Conservation (phyloP, 2,329 filamentous ascomycete genomes). For the Fusarium pininemorale region DNA sequence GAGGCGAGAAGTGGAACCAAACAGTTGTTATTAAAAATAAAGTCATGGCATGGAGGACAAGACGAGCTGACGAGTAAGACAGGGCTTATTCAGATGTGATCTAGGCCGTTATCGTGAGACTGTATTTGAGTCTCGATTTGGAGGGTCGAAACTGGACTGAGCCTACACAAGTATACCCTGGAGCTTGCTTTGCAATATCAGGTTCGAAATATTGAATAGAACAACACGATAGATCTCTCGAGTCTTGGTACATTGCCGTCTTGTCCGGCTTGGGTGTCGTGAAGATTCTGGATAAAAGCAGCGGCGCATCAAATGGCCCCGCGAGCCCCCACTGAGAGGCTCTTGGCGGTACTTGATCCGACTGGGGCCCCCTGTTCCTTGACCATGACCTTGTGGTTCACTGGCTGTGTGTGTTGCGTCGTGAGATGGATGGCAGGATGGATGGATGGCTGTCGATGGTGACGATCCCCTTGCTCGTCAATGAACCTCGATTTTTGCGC, state of each 20-base stretch:
- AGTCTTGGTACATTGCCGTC: slow-evolving; percentile 23
- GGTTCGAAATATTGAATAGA: neutral
- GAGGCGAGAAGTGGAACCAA: slow-evolving; percentile 23
- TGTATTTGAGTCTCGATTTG: neutral
- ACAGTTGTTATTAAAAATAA: neutral
- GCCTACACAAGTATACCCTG: too few species aligned
- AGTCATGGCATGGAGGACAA: slow-evolving; percentile 16
- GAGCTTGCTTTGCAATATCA: neutral
- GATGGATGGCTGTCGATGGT: slow-evolving; percentile 2
- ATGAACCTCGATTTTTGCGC: slow-evolving; percentile 8
- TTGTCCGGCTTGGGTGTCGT: slow-evolving; percentile 27
- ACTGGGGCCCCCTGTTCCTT: slow-evolving; percentile 16
- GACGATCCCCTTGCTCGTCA: slow-evolving; percentile 14
- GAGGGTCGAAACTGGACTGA: neutral
- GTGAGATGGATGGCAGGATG: neutral
- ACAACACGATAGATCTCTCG: neutral
- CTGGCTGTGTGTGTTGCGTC: slow-evolving; percentile 4
- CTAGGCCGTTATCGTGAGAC: slow-evolving; percentile 9
- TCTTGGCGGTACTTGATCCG: slow-evolving; percentile 34
- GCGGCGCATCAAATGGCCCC: slow-evolving; percentile 25
- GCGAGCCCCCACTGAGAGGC: slow-evolving; percentile 31
- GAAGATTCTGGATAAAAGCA: slow-evolving; percentile 30
- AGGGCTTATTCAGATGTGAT: neutral
- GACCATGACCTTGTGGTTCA: neutral
- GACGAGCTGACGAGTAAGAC: slow-evolving; percentile 21